phyloP scores from a whole-genome alignment of 768 basidiomycete genomes.

The Tylopilus sp. region DNA sequence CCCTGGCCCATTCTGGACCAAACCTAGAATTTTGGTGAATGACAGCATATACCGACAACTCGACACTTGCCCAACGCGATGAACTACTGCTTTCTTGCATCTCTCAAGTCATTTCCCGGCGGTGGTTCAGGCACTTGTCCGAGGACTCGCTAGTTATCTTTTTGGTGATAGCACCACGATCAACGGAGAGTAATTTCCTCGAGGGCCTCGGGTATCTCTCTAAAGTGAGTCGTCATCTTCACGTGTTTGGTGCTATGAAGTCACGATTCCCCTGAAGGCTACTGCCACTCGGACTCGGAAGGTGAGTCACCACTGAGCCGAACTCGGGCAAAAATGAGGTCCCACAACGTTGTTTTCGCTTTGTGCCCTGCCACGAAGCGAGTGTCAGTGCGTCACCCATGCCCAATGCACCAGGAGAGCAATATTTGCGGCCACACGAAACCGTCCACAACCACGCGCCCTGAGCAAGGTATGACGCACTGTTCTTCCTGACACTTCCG shows the following conservation, averaged over 20 bases:
- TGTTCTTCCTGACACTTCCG: conserved; percentile 9
- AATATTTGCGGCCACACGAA: fast-evolving
- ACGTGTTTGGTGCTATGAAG: too few relatives aligned
- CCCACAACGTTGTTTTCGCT: background rate
- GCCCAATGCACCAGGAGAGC: background rate
- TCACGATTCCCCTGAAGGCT: background rate
- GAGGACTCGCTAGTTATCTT: too few relatives aligned
- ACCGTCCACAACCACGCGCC: conserved; percentile 11
- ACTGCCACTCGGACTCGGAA: background rate
- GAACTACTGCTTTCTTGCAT: conserved; percentile 21
- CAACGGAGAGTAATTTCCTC: too few relatives aligned
- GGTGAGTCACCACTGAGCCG: conserved; percentile 15
- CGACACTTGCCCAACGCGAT: conserved; percentile 15
- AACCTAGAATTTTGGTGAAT: conserved; percentile 5
- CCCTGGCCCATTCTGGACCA: conserved; percentile 1
- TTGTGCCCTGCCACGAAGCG: background rate
- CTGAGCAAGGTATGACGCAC: background rate
- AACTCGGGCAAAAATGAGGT: conserved; percentile 17
- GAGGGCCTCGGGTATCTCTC: too few relatives aligned
- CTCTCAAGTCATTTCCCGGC: conserved; percentile 10
- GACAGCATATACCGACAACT: background rate
- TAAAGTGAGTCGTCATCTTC: background rate
- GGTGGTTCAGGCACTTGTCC: too few relatives aligned
- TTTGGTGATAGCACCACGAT: too few relatives aligned
- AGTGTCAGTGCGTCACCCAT: background rate